Evolutionary conservation across 805 yeast species (phyloP), one percentile per base, ranked within the genome.

Genomic region (Cephaloascus fragrans): DNA sequence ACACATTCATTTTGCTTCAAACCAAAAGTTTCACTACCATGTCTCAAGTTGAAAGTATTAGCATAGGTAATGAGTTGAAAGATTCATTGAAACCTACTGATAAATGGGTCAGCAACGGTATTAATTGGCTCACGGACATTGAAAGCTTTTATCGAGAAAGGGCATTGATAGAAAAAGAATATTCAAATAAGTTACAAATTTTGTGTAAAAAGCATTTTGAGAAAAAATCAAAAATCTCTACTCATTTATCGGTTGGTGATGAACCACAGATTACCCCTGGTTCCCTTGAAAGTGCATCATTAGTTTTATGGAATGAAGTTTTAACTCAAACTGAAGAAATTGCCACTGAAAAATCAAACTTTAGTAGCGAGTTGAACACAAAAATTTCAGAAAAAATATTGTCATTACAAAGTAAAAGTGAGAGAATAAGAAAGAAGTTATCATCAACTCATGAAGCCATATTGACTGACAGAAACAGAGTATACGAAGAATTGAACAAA

Each of bases 241-340:
- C 90, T 0, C 56, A 62, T 12, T 59, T 93, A 20, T 77, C 89
- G 34, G 98, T 93, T 2, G 99, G 99, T 19, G 95, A 86, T 43
- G 74, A 75, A 15, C 98, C 99, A 0, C 73, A 78, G 33, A 74
- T 85, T 34, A 93, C 99, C 0, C 97, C 98, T 0, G 98, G 99
- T 0, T 87, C 97, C 0, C 65, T 90, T 37, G 97, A 93, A 54
- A 73, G 84, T 46, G 95, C 96, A 0, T 69, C 84, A 14, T 62
- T 89, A 44, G 95, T 85, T 10, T 75, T 95, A 2, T 90, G 98
- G 98, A 86, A 75, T 35, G 95, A 87, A 46, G 74, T 89, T 4
- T 69, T 90, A 42, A 71, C 83, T 3, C 93, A 86, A 52, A 85
- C 96, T 1, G 97, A 89, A 57, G 63, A 71, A 18, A 73, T 84